Evolutionary conservation across 108 stramenopile species (phyloP).

Genomic region (Cyclotella kingstonii): DNA sequence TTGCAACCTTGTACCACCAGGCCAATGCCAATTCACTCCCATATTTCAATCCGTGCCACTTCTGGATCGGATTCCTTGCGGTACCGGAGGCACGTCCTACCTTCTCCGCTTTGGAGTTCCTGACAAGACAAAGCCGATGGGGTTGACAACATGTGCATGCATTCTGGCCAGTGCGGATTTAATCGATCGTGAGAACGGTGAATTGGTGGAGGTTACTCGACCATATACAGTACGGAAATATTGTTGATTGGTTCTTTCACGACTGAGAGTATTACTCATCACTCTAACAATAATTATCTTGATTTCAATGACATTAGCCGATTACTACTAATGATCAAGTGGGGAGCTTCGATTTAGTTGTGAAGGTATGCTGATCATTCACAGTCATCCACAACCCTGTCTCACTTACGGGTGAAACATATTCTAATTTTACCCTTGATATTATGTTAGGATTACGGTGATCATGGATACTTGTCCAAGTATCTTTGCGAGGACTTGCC

Average conservation of each 20-base stretch:
- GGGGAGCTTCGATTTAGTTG: slow-evolving; percentile 90
- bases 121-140: slow-evolving; percentile 53
- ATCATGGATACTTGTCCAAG: slow-evolving; percentile 55
- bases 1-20: slow-evolving; percentile 54
- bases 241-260: neutral
- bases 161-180: slow-evolving; percentile 80
- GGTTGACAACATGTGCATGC: slow-evolving; percentile 87
- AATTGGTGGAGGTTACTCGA: slow-evolving; percentile 62
- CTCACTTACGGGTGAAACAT: neutral
- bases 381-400: no score
- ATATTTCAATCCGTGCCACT: slow-evolving; percentile 55
- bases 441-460: slow-evolving; percentile 52
- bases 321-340: slow-evolving; percentile 83
- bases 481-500: slow-evolving; percentile 55
- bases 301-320: slow-evolving; percentile 34
- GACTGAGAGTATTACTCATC: no score
- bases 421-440: neutral
- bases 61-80: slow-evolving; percentile 48
- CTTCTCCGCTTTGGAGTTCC: slow-evolving; percentile 74
- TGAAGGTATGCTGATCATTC: slow-evolving; percentile 47
- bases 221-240: slow-evolving; percentile 78
- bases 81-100: slow-evolving; percentile 45
- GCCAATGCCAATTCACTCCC: slow-evolving; percentile 68
- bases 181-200: slow-evolving; percentile 34
- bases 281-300: neutral